Conservation (phyloP, 2,329 filamentous ascomycete genomes). For the Colletotrichum cordylinicola region DNA sequence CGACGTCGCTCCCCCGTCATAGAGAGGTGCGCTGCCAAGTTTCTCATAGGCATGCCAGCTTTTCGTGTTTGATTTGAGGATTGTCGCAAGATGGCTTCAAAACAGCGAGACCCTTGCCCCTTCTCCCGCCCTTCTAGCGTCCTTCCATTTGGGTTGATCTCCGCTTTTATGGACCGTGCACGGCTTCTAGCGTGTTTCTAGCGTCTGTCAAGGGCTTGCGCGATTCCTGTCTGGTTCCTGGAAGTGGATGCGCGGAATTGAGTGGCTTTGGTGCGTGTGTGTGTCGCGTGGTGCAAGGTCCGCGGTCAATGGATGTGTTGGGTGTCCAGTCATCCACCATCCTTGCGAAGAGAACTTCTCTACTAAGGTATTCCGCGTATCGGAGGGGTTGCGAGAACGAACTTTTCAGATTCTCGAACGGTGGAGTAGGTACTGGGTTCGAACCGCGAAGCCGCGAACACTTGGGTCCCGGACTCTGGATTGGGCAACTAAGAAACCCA, state of each 20-base stretch:
- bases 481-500: neutral
- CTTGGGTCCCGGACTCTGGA: neutral
- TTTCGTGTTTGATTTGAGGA: neutral
- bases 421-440: neutral
- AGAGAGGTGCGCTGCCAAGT: neutral
- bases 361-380: neutral
- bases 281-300: neutral
- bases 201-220: neutral
- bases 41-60: neutral
- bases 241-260: neutral
- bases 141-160: neutral
- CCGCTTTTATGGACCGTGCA: neutral
- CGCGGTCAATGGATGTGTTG: neutral
- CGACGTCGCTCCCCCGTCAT: neutral
- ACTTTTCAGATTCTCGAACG: neutral
- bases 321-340: neutral
- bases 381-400: neutral
- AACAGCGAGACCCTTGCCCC: neutral
- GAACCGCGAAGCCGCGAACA: neutral
- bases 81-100: neutral
- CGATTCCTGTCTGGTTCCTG: neutral
- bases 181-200: conserved; percentile 16
- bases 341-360: neutral
- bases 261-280: neutral
- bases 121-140: conserved; percentile 18